Percentiles rank a stretch among this genome's conserved stretches.
phyloP scores from a whole-genome alignment of 768 basidiomycete genomes.

The Naganishia friedmannii region DNA sequence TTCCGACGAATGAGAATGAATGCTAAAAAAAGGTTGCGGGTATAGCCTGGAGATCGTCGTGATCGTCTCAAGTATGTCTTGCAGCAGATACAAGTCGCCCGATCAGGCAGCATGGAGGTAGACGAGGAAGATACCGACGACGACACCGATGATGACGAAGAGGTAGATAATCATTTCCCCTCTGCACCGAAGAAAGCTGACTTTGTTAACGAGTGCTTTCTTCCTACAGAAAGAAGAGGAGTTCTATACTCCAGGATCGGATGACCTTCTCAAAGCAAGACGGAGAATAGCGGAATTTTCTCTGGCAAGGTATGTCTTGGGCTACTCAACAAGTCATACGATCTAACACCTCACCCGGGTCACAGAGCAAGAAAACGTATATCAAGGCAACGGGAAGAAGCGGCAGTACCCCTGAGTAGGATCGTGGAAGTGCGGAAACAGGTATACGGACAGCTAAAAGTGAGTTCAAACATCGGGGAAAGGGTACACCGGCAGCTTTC shows the following conservation, averaged over 20 bases:
- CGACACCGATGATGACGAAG: conserved; percentile 54
- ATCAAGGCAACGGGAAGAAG: conserved; percentile 87
- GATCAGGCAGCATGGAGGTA: conserved; percentile 76
- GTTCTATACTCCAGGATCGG: conserved; percentile 88
- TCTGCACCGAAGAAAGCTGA: not conserved
- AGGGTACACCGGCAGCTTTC: not conserved
- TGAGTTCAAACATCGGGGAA: conserved; percentile 51
- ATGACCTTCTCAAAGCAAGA: conserved; percentile 80
- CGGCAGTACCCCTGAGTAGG: conserved; percentile 76
- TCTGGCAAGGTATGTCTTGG: conserved; percentile 73
- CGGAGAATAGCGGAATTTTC: conserved; percentile 87
- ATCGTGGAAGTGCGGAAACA: conserved; percentile 91
- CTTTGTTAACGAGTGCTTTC: too few species aligned
- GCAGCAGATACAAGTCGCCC: conserved; percentile 85
- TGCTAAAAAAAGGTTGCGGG: not conserved
- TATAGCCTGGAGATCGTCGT: conserved; percentile 85
- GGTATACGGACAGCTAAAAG: conserved; percentile 84
- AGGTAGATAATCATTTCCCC: conserved; percentile 34
- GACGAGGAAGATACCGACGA: conserved; percentile 54
- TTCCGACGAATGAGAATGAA: not conserved
- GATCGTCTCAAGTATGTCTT: conserved; percentile 92
- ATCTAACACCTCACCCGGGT: not conserved
- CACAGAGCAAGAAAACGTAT: conserved; percentile 88
- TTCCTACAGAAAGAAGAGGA: conserved; percentile 69
- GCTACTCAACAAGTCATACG: conserved; percentile 73